These are phyloP conservation scores for Eragrostis curvula DNA, from an alignment of 176 grass and related monocot genomes.

Conservation along the genomic window DNA sequence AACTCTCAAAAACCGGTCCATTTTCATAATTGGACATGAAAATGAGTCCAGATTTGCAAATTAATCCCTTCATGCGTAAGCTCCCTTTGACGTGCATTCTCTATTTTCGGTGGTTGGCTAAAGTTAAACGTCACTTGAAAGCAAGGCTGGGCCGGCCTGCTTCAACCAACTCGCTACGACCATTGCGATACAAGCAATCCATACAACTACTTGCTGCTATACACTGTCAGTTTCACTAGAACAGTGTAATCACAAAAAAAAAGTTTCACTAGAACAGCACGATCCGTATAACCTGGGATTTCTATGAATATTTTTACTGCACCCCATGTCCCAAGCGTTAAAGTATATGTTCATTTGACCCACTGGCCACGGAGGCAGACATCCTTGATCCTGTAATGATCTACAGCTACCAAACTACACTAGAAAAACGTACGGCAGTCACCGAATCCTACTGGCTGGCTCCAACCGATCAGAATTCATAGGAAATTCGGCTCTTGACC, in stretches of 20 bases:
- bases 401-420: neutral
- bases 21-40: too few relatives aligned
- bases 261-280: too few relatives aligned
- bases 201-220: neutral
- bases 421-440: too few relatives aligned
- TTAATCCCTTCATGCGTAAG: neutral
- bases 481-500: neutral
- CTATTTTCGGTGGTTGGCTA: neutral
- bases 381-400: constrained; percentile 9
- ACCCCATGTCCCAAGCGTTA: neutral
- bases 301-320: neutral
- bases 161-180: constrained; percentile 4
- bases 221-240: neutral
- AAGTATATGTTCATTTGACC: neutral
- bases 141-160: constrained; percentile 10
- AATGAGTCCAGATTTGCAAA: too few relatives aligned
- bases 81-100: neutral
- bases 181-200: constrained; percentile 22
- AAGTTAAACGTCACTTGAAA: constrained; percentile 33
- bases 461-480: neutral
- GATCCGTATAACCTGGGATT: neutral
- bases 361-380: constrained; percentile 13
- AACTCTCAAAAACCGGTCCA: too few relatives aligned
- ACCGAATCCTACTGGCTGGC: neutral
- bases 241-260: too few relatives aligned